These are phyloP conservation scores for Coniosporium apollinis DNA, from an alignment of 495 filamentous ascomycete genomes.

Conservation along the genomic window DNA sequence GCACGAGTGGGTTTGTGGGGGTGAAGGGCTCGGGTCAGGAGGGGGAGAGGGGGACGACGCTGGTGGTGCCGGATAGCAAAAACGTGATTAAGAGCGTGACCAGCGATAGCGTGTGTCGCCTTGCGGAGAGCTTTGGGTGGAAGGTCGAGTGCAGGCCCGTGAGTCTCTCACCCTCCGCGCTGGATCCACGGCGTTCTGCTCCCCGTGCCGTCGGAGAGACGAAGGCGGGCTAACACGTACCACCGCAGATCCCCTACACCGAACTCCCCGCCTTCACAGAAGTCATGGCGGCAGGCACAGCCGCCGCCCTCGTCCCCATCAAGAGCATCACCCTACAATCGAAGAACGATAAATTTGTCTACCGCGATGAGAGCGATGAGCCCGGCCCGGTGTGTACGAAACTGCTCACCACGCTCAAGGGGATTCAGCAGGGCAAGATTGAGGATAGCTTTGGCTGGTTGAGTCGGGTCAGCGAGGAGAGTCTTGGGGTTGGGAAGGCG, in stretches of 20 bases:
- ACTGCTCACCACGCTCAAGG: constrained; percentile 61
- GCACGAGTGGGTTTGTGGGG: constrained; percentile 30
- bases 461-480: constrained; percentile 33
- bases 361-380: constrained; percentile 31
- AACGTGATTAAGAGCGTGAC: constrained; percentile 23
- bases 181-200: constrained; percentile 4
- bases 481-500: too few relatives aligned
- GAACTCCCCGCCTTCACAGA: constrained; percentile 66
- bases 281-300: constrained; percentile 83
- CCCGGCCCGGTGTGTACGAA: constrained; percentile 51
- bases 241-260: constrained; percentile 48
- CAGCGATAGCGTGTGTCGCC: constrained; percentile 12
- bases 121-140: constrained; percentile 19
- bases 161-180: too few relatives aligned
- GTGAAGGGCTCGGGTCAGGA: constrained; percentile 14
- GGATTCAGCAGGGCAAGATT: constrained; percentile 64
- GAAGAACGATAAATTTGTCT: constrained; percentile 42
- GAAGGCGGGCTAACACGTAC: too few relatives aligned
- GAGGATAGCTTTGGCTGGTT: constrained; percentile 66
- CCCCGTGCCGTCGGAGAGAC: too few relatives aligned
- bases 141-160: constrained; percentile 18
- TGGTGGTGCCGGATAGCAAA: constrained; percentile 23
- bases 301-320: constrained; percentile 81
- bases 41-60: constrained; percentile 9
- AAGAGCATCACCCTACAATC: constrained; percentile 63